phyloP scores from a whole-genome alignment of 495 filamentous ascomycete genomes.

The Annulohypoxylon bovei region DNA sequence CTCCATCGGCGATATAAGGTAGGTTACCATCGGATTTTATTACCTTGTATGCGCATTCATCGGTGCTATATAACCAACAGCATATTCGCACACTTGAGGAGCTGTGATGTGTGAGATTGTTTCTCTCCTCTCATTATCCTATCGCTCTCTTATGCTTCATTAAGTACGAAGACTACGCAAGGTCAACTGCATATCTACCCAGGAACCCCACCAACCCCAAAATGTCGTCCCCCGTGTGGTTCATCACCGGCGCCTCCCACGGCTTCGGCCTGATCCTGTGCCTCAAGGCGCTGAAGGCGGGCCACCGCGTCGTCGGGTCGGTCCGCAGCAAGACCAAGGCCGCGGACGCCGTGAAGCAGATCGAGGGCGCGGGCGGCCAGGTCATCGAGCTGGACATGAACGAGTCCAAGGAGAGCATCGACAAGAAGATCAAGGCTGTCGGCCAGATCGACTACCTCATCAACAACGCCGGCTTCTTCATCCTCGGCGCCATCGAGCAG shows the following conservation, averaged over 20 bases:
- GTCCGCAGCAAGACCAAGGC: conserved; percentile 49
- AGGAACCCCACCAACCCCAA: neutral
- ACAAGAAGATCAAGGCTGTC: conserved; percentile 47
- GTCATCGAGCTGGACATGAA: conserved; percentile 57
- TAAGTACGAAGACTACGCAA: neutral
- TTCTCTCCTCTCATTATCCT: neutral
- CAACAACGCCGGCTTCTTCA: conserved; percentile 60
- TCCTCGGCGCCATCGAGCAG: conserved; percentile 58
- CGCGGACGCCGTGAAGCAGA: conserved; percentile 26
- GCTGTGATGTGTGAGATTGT: neutral
- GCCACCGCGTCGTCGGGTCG: conserved; percentile 58
- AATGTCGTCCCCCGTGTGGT: conserved; percentile 47
- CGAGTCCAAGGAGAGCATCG: conserved; percentile 46
- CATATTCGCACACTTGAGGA: neutral
- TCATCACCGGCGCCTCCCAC: conserved; percentile 65
- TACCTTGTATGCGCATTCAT: neutral
- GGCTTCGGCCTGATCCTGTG: conserved; percentile 62
- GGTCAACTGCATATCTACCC: too few relatives aligned
- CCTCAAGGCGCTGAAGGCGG: conserved; percentile 52
- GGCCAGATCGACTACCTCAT: conserved; percentile 62
- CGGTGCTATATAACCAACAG: neutral
- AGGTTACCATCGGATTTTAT: conserved; percentile 4
- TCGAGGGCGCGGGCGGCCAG: conserved; percentile 39
- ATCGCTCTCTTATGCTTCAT: neutral
- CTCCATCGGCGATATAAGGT: conserved; percentile 16